These are phyloP conservation scores for Cercospora berteroae DNA, from an alignment of 2,329 filamentous ascomycete species.

Conservation along the genomic window DNA sequence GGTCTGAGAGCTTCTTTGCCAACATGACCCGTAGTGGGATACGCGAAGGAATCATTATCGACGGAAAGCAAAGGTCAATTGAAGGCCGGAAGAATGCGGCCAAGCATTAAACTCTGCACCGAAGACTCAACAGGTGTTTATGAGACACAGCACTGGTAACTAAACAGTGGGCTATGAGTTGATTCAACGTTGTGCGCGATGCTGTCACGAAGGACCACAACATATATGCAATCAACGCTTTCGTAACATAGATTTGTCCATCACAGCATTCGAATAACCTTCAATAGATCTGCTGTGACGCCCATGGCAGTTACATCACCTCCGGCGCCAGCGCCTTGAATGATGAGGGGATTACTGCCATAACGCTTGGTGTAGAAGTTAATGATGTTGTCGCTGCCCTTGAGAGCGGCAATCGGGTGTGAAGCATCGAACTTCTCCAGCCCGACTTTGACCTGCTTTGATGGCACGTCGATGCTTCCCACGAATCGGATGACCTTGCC, in stretches of 20 bases:
- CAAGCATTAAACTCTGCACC: not conserved
- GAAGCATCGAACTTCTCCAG: constrained; percentile 79
- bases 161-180: not conserved
- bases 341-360: constrained; percentile 82
- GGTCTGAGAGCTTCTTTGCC: not conserved
- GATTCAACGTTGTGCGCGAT: not conserved
- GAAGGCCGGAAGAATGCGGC: not conserved
- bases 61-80: not conserved
- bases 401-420: constrained; percentile 88
- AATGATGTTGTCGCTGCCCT: constrained; percentile 98
- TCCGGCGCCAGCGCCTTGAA: constrained; percentile 89
- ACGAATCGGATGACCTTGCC: constrained; percentile 94
- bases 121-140: not conserved
- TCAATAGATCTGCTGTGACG: constrained; percentile 88
- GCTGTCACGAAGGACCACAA: not conserved
- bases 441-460: constrained; percentile 82
- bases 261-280: constrained; percentile 62
- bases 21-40: not conserved
- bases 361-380: constrained; percentile 98
- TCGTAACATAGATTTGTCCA: not conserved
- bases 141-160: not conserved
- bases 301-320: constrained; percentile 98
- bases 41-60: not conserved
- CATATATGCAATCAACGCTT: not conserved
- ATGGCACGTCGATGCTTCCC: constrained; percentile 83